Evolutionary conservation across 371 early-diverging fungal species (phyloP), one percentile per base, ranked within the genome.

Genomic region (Dinochytrium kinnereticum): DNA sequence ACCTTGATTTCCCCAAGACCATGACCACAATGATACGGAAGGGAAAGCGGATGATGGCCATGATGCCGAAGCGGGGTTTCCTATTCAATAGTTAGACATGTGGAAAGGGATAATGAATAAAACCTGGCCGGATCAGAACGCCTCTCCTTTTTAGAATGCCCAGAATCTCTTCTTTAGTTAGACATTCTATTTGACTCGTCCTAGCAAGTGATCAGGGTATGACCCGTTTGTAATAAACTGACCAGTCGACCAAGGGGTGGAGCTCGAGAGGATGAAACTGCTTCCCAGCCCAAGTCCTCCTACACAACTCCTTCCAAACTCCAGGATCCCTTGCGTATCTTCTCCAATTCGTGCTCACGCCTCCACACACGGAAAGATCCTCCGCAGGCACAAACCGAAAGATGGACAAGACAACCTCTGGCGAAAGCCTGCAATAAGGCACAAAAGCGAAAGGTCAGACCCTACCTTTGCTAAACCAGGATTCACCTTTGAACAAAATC

Each of bases 221-320:
- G 64, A 26, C 7, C 2, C 44, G 33, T 26, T n/a, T n/a, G 26
- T 53, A 5, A 53, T 21, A 53, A 26, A 13, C 13, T 7, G 5
- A 53, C 73, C 73, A 73, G 68, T 73, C 50, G 7, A 68, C 73
- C 5, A 73, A 44, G 10, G 73, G 73, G 31, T 73, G 68, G 38
- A 73, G 50, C 68, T 67, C 68, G 24, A 68, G 68, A 10, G 73
- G 73, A 34, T 67, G 73, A 39, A 73, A 73, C 49, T 68, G 73
- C 44, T 68, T 67, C 15, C 34, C 40, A 1, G 1, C 2, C 73
- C 73, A 73, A 3, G 26, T 55, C 21, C 61, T 28, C 33, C 33
- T 21, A 40, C 73, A 73, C 10, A 73, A 17, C 19, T 49, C 57
- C 17, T 30, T 19, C 73, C 73, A 73, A 7, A 68, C 24, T 0